These are phyloP conservation scores for Fusarium avenaceum DNA, from an alignment of 2,329 filamentous ascomycete species.

Conservation along the genomic window DNA sequence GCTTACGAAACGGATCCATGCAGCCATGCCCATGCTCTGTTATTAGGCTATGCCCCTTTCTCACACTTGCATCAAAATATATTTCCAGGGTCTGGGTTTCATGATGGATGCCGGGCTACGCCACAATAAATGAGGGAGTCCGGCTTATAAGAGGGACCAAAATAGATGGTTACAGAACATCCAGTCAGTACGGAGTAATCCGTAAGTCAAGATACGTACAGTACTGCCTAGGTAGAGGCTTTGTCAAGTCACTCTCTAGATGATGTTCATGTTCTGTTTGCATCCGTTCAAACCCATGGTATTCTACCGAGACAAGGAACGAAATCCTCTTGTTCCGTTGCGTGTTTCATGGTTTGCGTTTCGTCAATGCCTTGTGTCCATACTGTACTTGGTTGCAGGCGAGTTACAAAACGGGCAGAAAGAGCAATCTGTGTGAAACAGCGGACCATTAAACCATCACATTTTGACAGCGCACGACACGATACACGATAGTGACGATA, in stretches of 20 bases:
- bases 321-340: slow-evolving; percentile 29
- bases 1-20: slow-evolving; percentile 39
- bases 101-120: slow-evolving; percentile 32
- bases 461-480: slow-evolving; percentile 7
- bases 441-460: slow-evolving; percentile 31
- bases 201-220: background rate
- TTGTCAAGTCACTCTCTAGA: slow-evolving; percentile 3
- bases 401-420: background rate
- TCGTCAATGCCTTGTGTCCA: slow-evolving; percentile 40
- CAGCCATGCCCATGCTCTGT: background rate
- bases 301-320: slow-evolving; percentile 17
- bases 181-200: no score
- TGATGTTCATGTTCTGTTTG: slow-evolving; percentile 1
- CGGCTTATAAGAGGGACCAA: slow-evolving; percentile 18
- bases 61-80: slow-evolving; percentile 38
- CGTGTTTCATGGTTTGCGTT: slow-evolving; percentile 46
- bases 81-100: slow-evolving; percentile 42
- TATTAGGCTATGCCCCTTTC: slow-evolving; percentile 35
- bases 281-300: background rate
- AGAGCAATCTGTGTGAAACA: slow-evolving; percentile 47
- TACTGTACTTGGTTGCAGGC: background rate
- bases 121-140: slow-evolving; percentile 7
- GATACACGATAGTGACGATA: background rate
- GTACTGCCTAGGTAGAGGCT: background rate
- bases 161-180: slow-evolving; percentile 10